These are phyloP conservation scores for Phytophthora fragariae DNA, from an alignment of 352 stramenopile genomes.

Conservation along the genomic window DNA sequence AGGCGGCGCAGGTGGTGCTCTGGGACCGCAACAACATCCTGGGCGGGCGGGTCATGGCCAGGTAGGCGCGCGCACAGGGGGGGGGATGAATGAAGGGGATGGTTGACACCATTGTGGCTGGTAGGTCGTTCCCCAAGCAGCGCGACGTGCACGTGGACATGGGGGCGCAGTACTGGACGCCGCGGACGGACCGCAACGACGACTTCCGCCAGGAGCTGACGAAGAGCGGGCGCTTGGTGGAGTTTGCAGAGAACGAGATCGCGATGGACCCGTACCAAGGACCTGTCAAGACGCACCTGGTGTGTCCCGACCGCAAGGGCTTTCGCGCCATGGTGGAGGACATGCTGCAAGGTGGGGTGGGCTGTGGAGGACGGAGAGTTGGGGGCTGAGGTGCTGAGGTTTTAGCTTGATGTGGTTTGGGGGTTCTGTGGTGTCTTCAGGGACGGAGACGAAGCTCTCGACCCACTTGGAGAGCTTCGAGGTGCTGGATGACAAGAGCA, in stretches of 20 bases:
- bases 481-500: constrained; percentile 53
- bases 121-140: constrained; percentile 65
- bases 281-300: constrained; percentile 41
- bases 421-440: constrained; percentile 25
- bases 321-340: constrained; percentile 67
- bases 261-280: constrained; percentile 53
- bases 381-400: not conserved
- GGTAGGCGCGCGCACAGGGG: constrained; percentile 29
- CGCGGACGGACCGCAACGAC: constrained; percentile 55
- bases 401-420: not conserved
- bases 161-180: constrained; percentile 76
- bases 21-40: constrained; percentile 82
- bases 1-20: constrained; percentile 50
- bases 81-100: not conserved
- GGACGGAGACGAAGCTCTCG: constrained; percentile 49
- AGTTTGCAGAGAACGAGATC: constrained; percentile 62
- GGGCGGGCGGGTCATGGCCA: constrained; percentile 72
- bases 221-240: constrained; percentile 41
- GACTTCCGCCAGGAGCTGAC: constrained; percentile 54
- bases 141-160: constrained; percentile 67
- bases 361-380: not conserved
- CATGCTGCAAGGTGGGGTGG: constrained; percentile 48
- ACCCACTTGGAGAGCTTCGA: constrained; percentile 61
- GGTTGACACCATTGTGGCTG: not conserved
- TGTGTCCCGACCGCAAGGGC: constrained; percentile 51